A percentile compares a stretch with the other conserved stretches of the same genome.
Evolutionary conservation across 148 eudicot genomes (phyloP).

Genomic region (Heliosperma pusillum): DNA sequence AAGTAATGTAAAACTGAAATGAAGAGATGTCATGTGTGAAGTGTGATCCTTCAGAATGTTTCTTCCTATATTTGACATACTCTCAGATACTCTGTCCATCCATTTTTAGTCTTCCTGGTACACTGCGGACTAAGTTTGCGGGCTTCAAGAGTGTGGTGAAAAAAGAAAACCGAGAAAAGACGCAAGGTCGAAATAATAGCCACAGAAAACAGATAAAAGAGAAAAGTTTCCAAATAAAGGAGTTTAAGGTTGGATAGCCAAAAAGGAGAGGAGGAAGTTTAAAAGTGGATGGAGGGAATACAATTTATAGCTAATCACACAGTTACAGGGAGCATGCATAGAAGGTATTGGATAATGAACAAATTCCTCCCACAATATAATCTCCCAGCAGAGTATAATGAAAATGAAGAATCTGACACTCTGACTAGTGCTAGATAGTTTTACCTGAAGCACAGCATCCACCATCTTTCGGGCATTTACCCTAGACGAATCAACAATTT

Average conservation of each 20-base stretch:
- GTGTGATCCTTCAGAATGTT: not conserved
- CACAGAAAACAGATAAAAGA: too few relatives aligned
- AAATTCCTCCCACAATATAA: not conserved
- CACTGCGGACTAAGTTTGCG: too few relatives aligned
- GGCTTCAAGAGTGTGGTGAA: too few relatives aligned
- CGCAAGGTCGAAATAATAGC: too few relatives aligned
- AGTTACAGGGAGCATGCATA: not conserved
- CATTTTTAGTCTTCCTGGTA: too few relatives aligned
- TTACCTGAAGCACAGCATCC: constrained; percentile 85
- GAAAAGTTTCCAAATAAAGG: too few relatives aligned
- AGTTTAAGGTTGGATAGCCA: too few relatives aligned
- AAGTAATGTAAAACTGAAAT: not conserved
- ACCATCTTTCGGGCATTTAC: constrained; percentile 77
- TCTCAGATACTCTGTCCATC: not conserved
- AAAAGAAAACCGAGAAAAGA: too few relatives aligned
- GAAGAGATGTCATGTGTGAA: not conserved
- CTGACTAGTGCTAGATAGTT: not conserved
- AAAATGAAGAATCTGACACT: not conserved
- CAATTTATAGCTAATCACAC: not conserved
- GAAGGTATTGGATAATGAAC: not conserved
- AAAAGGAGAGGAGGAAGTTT: too few relatives aligned
- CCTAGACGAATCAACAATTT: constrained; percentile 77
- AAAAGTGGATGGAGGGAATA: not conserved
- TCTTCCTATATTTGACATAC: not conserved
- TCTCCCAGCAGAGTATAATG: not conserved